Base-by-base conservation (phyloP, 371 early-diverging fungal species). In the Rhizopus sp. region DNA sequence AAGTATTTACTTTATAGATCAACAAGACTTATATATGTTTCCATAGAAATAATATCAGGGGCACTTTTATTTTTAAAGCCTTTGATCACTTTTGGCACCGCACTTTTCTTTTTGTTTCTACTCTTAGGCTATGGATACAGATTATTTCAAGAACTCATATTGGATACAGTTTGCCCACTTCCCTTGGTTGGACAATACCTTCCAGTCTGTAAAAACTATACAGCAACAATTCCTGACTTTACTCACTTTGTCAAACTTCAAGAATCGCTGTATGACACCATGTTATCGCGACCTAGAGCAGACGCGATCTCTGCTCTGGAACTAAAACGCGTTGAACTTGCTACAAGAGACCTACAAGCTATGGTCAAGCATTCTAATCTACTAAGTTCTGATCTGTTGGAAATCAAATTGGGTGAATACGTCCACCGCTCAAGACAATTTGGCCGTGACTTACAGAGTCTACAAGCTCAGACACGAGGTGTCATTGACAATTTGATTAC, bases 401-500 rank as follows among this genome's bases (percentile, higher is more conserved):
- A 65, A 1, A 46, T 61, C 5, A 71, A 76, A 48, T 49, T 80
- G 23, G 65, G 66, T 4, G 76, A 75, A 10, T 80, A 78, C 53
- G 46, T 75, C 16, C 48, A 45, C 4, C 68, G 68, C 3, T 72
- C 78, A 4, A 55, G 73, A 29, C 48, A 45, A 3, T 70, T 80
- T 55, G 73, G 78, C 0, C 55, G 66, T 32, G 68, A 73, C 50
- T 54, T 80, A 7, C 75, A 76, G 40, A 54, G 52, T 13, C 47
- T 66, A 1, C 63, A 70, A 30, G 57, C 67, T 13, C 55, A 61
- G 12, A 67, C 61, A 23, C 62, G 54, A 17, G 57, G 64, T 0
- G 61, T 66, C 0, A 62, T 75, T 38, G 66, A 78, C 53, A 80
- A 78, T 39, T 46, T 78, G 13, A 80, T 80, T 40, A 73, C 78